Evolutionary conservation across 75 land plant species (phyloP), one percentile per base, ranked within the genome.

Genomic region (Ceratopteris richardii): DNA sequence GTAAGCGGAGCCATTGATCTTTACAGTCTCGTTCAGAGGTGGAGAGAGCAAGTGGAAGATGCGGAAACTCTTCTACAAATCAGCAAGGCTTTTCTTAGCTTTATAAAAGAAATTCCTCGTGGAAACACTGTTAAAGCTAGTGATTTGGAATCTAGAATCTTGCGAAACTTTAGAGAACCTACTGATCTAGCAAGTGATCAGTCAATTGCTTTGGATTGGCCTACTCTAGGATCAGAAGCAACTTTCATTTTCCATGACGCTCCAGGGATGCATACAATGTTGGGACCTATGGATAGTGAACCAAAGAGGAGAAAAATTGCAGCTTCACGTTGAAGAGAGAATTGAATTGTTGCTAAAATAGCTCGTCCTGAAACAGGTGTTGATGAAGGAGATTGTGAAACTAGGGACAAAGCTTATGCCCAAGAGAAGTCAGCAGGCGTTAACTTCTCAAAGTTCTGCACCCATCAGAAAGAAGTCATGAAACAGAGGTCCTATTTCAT

Each of bases 1-100:
- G 54, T 84, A 4, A 65, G 28, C 14, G 62, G 82, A 61, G 85
- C 80, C 9, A 80, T 85, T 21, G 73, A 58, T 4, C 72, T 84
- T 26, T 80, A 84, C 54, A 47, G 66, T 25, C 40, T 26, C 10
- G 92, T 86, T 30, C 61, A 66, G 42, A 80, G 68, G 31, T 87
- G 91, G 6, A 66, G 91, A 46, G 96, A 90, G 44, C 96, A 90
- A 61, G 77, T 90, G 22, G 84, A 87, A 25, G 96, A 90, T 76
- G 96, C 96, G 36, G 87, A 86, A 54, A 75, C 84, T 24, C 60
- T 90, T 20, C 44, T 77, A 41, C 80, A 73, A 41, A 69, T 90
- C 24, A 36, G 87, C 14, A 64, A 55, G 14, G 60, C 73, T 0
- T 29, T 90, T 43, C 53, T 61, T 4, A 54, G 63, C 1, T 72